phyloP scores from a whole-genome alignment of 352 stramenopile genomes.

The Phytophthora capsici region DNA sequence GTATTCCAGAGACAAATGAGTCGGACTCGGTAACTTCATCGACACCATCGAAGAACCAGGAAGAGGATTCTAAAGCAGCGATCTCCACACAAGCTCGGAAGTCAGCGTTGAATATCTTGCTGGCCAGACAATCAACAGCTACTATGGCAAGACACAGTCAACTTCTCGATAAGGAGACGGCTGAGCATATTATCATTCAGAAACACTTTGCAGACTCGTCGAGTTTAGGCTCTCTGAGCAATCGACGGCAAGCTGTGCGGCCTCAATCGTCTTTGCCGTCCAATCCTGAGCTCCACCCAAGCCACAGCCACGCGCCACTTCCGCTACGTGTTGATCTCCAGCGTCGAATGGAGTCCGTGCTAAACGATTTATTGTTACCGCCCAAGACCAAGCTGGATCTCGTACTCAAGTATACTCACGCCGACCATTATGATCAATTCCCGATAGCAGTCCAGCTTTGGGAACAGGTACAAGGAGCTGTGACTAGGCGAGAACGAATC shows the following conservation, averaged over 20 bases:
- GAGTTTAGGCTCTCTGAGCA: background rate
- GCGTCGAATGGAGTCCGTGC: slow-evolving; percentile 60
- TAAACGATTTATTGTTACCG: slow-evolving; percentile 52
- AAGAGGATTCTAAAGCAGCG: slow-evolving; percentile 12
- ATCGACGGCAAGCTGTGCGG: slow-evolving; percentile 8
- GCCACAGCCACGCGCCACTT: slow-evolving; percentile 46
- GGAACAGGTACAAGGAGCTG: slow-evolving; percentile 54
- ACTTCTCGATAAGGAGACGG: slow-evolving; percentile 46
- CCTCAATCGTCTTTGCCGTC: background rate
- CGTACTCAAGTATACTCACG: slow-evolving; percentile 82
- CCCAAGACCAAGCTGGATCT: slow-evolving; percentile 66
- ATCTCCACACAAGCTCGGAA: slow-evolving; percentile 38
- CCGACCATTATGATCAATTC: slow-evolving; percentile 65
- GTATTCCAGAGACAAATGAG: slow-evolving; percentile 16
- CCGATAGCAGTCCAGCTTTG: slow-evolving; percentile 65
- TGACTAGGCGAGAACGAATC: slow-evolving; percentile 53
- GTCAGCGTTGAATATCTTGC: slow-evolving; percentile 54
- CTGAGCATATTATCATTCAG: slow-evolving; percentile 50
- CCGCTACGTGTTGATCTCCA: slow-evolving; percentile 68
- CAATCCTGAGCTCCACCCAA: slow-evolving; percentile 4
- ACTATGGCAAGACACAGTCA: slow-evolving; percentile 40
- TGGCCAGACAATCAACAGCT: slow-evolving; percentile 29
- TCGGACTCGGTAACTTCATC: slow-evolving; percentile 5
- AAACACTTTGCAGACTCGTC: slow-evolving; percentile 47
- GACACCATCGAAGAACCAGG: slow-evolving; percentile 15